Evolutionary conservation across 345 rosid species (phyloP), one percentile per base, ranked within the genome.

Genomic region (Kandelia obovata): DNA sequence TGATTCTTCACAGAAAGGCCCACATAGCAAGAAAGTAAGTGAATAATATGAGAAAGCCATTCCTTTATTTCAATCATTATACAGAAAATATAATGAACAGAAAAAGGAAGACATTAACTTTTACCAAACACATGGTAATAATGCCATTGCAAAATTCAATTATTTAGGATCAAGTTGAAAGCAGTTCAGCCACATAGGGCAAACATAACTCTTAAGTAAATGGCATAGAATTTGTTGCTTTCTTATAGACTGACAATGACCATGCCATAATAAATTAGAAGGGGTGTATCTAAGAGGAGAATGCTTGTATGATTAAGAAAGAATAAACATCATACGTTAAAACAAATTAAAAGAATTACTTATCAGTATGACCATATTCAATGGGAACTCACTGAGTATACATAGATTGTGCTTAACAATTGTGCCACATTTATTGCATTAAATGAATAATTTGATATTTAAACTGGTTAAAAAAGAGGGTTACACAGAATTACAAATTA

Each of bases 1-100:
- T 92, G 92, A 77, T 95, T 95, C 99, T 95, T 68, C 60, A 61
- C 39, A 73, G 35, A 77, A 61, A 23, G 66, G 73, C 46, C 62
- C 69, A 46, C 47, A 59, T 43, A 64, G 58, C 21, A 47, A 35
- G 67, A 53, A 3, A 52, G 30, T 34, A 74, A 43, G 43, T 10
- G 23, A 53, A 69, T 9, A 4, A 61, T 39, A 19, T 53, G 4
- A 34, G 26, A 31, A 58, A 23, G 2, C n/a, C 17, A 61, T 5
- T 1, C 58, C 32, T 1, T 25, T 25, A 59, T 9, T 58, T 53
- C 37, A 66, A 65, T 10, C 30, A 60, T 43, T 20, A 31, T 6
- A 27, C 27, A 32, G 62, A 46, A 46, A 53, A 2, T 4, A 55
- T 53, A 23, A 23, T 53, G 34, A 47, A 46, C 59, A 73, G 62